Evolutionary conservation across 371 early-diverging fungal genomes (phyloP), one percentile per base, ranked within the genome.

Genomic region (Choanephora cucurbitarum): DNA sequence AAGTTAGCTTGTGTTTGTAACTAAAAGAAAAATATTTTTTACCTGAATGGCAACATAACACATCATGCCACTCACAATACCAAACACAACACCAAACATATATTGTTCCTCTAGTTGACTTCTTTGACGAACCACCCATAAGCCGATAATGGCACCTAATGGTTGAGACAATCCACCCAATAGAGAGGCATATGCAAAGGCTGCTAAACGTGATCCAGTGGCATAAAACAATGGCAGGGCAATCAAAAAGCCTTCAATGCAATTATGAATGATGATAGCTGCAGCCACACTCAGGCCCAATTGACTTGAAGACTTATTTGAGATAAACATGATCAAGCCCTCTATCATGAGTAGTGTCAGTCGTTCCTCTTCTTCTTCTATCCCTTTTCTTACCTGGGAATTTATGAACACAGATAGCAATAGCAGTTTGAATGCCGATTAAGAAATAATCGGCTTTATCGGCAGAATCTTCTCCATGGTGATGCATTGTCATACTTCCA

Each of bases 201-300:
- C 86, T 41, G 79, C 64, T 18, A 60, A 44, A 13, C 85, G 76
- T 14, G 84, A 83, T 33, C 74, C 66, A 2, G 88, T 84, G 2
- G 89, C 86, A 40, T 85, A 71, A 57, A 79, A 90, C 14, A 92
- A 68, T 0, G 92, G 91, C 48, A 91, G 60, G 0, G 91, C 86
- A 31, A 92, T 87, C 72, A 87, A 75, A 46, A 91, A 75, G 0
- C 93, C 93, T 54, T 93, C 93, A 28, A 90, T 89, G 19, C 91
- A 64, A 62, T 93, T 93, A 66, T 93, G 93, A 15, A 90, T 79
- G 0, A 84, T 77, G 56, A 93, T 86, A 13, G 90, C 90, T 32
- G 80, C 74, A 17, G 87, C 83, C 31, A 93, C 85, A n/a, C 81
- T 81, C 4, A 86, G 51, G 5, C 93, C 91, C 9, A 91, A 69